Base-by-base conservation (phyloP, 2,329 filamentous ascomycete genomes). In the Colletotrichum sp. region DNA sequence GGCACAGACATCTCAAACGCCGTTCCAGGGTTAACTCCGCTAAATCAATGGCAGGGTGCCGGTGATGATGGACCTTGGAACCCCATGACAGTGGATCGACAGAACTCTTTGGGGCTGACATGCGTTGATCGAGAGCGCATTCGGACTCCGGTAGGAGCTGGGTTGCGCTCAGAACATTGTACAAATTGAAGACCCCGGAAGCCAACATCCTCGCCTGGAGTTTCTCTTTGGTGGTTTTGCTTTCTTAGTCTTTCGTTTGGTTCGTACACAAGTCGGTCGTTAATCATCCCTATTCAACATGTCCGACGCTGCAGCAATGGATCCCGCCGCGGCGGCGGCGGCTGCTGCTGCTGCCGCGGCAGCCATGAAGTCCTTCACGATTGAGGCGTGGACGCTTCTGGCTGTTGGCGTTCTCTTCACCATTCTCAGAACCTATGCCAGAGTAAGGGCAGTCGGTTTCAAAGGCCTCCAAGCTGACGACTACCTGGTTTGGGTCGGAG, bases 371-470 rank as follows among this genome's bases (percentile, higher is more conserved):
- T 62, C 70, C 24, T 83, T 83, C 79, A 83, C 80, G 52, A 82
- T 80, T 52, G 83, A 85, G 64, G 78, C 82, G 5, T 86, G 82
- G 79, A 82, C 84, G 1, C 81, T 86, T 6, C 79, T 83, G 43
- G 77, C 79, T 8, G 72, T 86, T 61, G 84, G 82, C 32, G 69
- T 85, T 26, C 18, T 79, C 52, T 78, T 84, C 24, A 85, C 84
- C 5, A 65, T 81, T 7, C 80, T 86, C 30, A 79, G 85, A 26
- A 84, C 83, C 1, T 86, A 84, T 75, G 81, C 81, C 38, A 81
- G 85, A 16, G 73, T 84, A 67, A 80, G 75, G 52, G 77, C 82
- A 7, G 82, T 83, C 6, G 84, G 83, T 7, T 69, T 83, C 21
- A 78, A 69, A 65, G 79, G 79, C 21, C 77, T 86, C 36, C 79